Percentiles rank a stretch among this genome's conserved stretches.
These are phyloP conservation scores for Jackrogersella minutella DNA, from an alignment of 495 filamentous ascomycete species.

Conservation along the genomic window DNA sequence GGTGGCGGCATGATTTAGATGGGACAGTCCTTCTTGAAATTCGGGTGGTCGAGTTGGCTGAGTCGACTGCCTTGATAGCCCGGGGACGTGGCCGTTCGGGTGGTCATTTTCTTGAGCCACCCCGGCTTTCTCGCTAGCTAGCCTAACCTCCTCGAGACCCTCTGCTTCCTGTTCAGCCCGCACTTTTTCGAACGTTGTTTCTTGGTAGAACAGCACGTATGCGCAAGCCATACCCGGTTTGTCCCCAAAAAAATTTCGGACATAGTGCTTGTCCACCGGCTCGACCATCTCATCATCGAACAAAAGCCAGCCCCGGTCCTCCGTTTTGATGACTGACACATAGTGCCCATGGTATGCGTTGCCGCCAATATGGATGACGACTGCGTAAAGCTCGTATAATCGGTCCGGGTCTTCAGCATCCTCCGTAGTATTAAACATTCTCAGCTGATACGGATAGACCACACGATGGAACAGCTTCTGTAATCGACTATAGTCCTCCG, in stretches of 20 bases:
- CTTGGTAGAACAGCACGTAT: conserved; percentile 97
- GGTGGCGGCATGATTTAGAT: conserved; percentile 67
- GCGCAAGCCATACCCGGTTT: conserved; percentile 90
- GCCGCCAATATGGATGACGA: conserved; percentile 98
- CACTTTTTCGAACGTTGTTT: conserved; percentile 90
- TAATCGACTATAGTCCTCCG: conserved; percentile 88
- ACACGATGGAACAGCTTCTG: conserved; percentile 98
- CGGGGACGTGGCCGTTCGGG: conserved; percentile 47
- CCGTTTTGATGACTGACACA: conserved; percentile 95
- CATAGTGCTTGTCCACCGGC: conserved; percentile 94
- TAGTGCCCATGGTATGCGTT: conserved; percentile 98
- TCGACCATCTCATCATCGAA: conserved; percentile 99
- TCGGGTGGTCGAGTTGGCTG: conserved; percentile 53
- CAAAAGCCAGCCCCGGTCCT: conserved; percentile 92
- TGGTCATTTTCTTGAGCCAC: conserved; percentile 56
- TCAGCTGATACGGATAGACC: conserved; percentile 94
- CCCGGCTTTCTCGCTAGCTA: conserved; percentile 63
- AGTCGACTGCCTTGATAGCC: conserved; percentile 51
- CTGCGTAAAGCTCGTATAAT: conserved; percentile 95
- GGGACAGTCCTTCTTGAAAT: conserved; percentile 60
- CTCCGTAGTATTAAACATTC: conserved; percentile 97
- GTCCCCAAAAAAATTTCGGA: conserved; percentile 97
- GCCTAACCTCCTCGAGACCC: conserved; percentile 68
- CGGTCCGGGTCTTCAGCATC: conserved; percentile 95
- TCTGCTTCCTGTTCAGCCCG: conserved; percentile 83